These are phyloP conservation scores for Penicillium sp. DNA, from an alignment of 2,329 filamentous ascomycete species.

Conservation along the genomic window DNA sequence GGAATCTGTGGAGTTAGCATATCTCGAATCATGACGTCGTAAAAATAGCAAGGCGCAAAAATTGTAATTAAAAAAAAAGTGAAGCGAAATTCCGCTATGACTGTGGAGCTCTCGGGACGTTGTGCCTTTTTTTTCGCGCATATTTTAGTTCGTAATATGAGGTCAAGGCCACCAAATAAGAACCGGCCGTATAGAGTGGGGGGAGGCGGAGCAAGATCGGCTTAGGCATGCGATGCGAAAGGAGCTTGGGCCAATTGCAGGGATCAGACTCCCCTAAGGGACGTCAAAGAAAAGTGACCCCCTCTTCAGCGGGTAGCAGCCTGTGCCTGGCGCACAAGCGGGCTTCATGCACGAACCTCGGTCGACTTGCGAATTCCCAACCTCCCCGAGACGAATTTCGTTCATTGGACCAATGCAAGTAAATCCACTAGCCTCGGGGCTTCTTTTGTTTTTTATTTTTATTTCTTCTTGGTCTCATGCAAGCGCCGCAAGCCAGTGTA, in stretches of 20 bases:
- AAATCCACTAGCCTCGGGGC: conserved; percentile 22
- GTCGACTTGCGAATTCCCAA: conserved; percentile 29
- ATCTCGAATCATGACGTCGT: conserved; percentile 21
- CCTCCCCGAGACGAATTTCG: conserved; percentile 27
- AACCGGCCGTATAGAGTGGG: conserved; percentile 17
- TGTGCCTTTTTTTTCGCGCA: conserved; percentile 14
- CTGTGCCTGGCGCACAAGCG: conserved; percentile 26
- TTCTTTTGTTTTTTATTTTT: conserved; percentile 12
- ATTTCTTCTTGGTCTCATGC: conserved; percentile 14
- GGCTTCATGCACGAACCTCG: conserved; percentile 28
- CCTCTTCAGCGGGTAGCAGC: conserved; percentile 15
- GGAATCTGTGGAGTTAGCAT: conserved; percentile 41
- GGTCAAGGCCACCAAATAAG: conserved; percentile 16
- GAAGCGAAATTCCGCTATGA: conserved; percentile 19
- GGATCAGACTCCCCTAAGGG: conserved; percentile 14
- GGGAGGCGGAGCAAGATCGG: conserved; percentile 32
- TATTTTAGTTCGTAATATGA: conserved; percentile 11
- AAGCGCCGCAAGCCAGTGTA: conserved; percentile 25
- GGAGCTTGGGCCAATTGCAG: conserved; percentile 35
- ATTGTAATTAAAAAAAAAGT: conserved; percentile 3
- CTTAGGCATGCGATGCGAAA: conserved; percentile 26
- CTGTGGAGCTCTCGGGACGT: conserved; percentile 24
- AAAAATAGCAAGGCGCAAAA: conserved; percentile 11
- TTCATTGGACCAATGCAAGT: conserved; percentile 30
- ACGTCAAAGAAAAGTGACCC: conserved; percentile 6